A percentile compares a stretch with the other conserved stretches of the same genome.
phyloP scores from a whole-genome alignment of 2,329 filamentous ascomycete genomes.

The Fusarium coicis region DNA sequence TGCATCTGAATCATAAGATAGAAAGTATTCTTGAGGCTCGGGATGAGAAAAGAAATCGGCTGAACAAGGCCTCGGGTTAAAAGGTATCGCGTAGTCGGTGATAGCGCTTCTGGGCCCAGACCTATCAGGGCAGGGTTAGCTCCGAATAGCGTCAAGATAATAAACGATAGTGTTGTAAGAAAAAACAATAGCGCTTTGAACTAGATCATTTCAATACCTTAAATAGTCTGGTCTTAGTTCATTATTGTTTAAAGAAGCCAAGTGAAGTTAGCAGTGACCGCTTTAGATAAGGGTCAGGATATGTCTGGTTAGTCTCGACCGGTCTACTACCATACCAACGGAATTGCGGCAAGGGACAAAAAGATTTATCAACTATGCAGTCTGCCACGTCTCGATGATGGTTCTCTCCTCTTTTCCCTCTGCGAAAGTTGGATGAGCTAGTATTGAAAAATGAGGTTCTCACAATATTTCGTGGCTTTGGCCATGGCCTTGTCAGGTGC shows the following conservation, averaged over 20 bases:
- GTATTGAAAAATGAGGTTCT: too few relatives aligned
- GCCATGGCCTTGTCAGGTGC: too few relatives aligned
- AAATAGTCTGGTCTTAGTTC: neutral
- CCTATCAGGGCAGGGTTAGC: too few relatives aligned
- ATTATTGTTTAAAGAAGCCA: neutral
- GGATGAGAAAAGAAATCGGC: neutral
- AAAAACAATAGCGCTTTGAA: neutral
- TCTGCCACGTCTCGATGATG: too few relatives aligned
- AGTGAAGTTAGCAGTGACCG: neutral
- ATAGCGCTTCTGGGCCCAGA: neutral
- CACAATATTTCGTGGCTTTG: too few relatives aligned
- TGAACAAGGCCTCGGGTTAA: neutral
- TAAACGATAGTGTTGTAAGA: neutral
- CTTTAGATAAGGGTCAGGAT: neutral
- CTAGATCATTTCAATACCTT: neutral
- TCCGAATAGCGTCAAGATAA: neutral
- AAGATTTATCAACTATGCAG: too few relatives aligned
- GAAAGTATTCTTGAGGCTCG: neutral
- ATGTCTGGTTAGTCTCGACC: neutral
- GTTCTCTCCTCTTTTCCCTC: too few relatives aligned
- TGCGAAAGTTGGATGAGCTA: too few relatives aligned
- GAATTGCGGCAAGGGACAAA: too few relatives aligned
- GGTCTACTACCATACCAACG: too few relatives aligned
- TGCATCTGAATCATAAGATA: neutral
- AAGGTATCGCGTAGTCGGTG: neutral